Conservation (phyloP, 2,329 filamentous ascomycete species). For the Neurospora sp. region DNA sequence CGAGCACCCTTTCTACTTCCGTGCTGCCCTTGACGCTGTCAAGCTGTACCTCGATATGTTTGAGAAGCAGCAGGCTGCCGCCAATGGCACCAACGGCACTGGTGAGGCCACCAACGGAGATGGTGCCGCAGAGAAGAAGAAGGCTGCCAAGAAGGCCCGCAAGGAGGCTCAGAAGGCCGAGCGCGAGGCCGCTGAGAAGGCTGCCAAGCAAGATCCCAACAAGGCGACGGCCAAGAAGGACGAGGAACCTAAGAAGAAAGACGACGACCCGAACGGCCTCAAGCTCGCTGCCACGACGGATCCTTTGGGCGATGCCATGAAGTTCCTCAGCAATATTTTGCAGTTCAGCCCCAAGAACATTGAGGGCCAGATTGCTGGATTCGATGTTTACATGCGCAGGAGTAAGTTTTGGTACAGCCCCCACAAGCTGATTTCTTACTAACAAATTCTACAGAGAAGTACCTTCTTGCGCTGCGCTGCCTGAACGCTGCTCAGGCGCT, state of each 20-base stretch:
- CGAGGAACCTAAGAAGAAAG: constrained; percentile 66
- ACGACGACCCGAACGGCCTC: constrained; percentile 76
- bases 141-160: constrained; percentile 81
- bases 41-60: constrained; percentile 70
- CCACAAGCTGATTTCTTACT: constrained; percentile 12
- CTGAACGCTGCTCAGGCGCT: constrained; percentile 64
- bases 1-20: constrained; percentile 86
- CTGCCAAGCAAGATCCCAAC: constrained; percentile 74
- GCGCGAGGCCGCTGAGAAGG: constrained; percentile 69
- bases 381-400: constrained; percentile 79
- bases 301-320: constrained; percentile 77
- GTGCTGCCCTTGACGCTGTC: constrained; percentile 73
- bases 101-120: constrained; percentile 52
- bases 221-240: constrained; percentile 56
- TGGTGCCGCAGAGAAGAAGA: constrained; percentile 65
- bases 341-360: constrained; percentile 74
- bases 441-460: constrained; percentile 55
- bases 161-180: constrained; percentile 58
- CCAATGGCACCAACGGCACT: constrained; percentile 52
- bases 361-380: constrained; percentile 74
- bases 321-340: constrained; percentile 72
- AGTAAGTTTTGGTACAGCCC: constrained; percentile 45
- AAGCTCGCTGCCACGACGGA: constrained; percentile 73
- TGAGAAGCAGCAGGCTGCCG: constrained; percentile 58
- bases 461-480: constrained; percentile 77